These are phyloP conservation scores for Kwoniella pini DNA, from an alignment of 768 basidiomycete genomes.

Conservation along the genomic window DNA sequence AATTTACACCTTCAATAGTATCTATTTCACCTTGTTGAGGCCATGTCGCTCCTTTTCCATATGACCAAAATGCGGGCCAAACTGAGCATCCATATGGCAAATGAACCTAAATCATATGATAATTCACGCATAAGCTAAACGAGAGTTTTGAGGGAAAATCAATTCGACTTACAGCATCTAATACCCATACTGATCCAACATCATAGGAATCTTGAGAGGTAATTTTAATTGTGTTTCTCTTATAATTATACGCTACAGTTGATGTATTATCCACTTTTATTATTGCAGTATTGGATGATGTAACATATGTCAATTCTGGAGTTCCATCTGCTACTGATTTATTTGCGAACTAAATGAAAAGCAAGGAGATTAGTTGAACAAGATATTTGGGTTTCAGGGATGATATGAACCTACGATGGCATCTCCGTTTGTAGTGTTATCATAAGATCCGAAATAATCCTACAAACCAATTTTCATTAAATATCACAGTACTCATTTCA, in stretches of 20 bases:
- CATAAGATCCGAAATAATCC: conserved; percentile 49
- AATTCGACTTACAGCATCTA: conserved; percentile 30
- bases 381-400: not conserved
- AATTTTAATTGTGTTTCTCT: conserved; percentile 50
- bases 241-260: conserved; percentile 50
- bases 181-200: conserved; percentile 49
- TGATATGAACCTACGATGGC: conserved; percentile 56
- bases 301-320: conserved; percentile 63
- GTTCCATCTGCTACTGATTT: conserved; percentile 36
- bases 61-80: conserved; percentile 45
- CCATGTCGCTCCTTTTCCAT: conserved; percentile 35
- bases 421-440: conserved; percentile 72
- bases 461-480: not conserved
- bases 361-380: not conserved
- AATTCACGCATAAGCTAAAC: no score
- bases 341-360: conserved; percentile 31
- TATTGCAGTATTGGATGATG: conserved; percentile 70
- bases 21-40: conserved; percentile 63
- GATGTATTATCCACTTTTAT: conserved; percentile 59
- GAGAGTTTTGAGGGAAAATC: no score
- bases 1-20: conserved; percentile 78
- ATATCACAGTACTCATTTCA: no score
- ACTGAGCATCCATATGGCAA: conserved; percentile 64
- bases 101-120: conserved; percentile 27
- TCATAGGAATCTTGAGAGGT: conserved; percentile 47